These are phyloP conservation scores for Bruguiera hainesii DNA, from an alignment of 441 rosid species.

Conservation along the genomic window DNA sequence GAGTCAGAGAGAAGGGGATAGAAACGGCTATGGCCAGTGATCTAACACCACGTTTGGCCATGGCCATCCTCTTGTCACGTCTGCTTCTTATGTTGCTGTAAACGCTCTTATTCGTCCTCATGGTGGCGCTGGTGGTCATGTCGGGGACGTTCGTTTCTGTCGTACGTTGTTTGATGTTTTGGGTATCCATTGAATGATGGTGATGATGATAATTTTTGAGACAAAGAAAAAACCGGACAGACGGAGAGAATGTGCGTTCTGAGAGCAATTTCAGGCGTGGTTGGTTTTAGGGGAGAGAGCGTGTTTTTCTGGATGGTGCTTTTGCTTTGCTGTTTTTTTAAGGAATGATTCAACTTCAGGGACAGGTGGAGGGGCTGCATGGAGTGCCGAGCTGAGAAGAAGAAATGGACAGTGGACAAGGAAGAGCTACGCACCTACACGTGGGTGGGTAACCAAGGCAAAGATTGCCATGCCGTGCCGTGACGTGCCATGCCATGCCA, in stretches of 20 bases:
- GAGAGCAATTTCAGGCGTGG: conserved; percentile 12
- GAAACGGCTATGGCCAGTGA: conserved; percentile 59
- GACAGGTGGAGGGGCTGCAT: too few relatives aligned
- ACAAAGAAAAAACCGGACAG: not conserved
- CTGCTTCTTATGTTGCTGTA: conserved; percentile 22
- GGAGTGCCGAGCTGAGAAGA: not conserved
- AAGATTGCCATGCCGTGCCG: too few relatives aligned
- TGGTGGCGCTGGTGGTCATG: conserved; percentile 21
- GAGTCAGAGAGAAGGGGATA: conserved; percentile 54
- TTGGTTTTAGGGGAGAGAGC: not conserved
- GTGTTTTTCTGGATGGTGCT: not conserved
- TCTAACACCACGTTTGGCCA: conserved; percentile 73
- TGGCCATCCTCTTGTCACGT: conserved; percentile 39
- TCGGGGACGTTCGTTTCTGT: conserved; percentile 18
- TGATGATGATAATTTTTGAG: not conserved
- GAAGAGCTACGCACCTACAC: not conserved
- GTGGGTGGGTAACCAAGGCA: not conserved
- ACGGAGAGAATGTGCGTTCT: not conserved
- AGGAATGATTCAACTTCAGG: not conserved
- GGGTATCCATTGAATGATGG: conserved; percentile 47
- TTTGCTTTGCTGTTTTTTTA: not conserved
- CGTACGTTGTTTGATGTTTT: conserved; percentile 47
- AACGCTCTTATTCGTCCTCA: conserved; percentile 7
- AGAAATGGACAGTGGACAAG: not conserved
- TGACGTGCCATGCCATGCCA: too few relatives aligned